Base-by-base conservation (phyloP, 768 basidiomycete genomes). In the Asterophora lycoperdoides region DNA sequence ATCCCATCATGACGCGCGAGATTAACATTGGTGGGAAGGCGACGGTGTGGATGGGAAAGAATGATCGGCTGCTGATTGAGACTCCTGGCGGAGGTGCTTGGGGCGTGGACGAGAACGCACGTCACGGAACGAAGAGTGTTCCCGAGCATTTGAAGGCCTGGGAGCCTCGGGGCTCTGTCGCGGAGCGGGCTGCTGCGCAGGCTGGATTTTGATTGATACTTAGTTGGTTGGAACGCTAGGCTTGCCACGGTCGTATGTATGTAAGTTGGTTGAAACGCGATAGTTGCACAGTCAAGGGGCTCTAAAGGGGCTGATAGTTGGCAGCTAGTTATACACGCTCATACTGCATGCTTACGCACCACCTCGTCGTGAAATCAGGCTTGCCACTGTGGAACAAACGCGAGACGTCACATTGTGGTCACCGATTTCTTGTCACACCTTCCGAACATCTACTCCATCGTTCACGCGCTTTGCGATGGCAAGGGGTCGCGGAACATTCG, bases 1-100 rank as follows among this genome's bases (percentile, higher is more conserved):
- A 59, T 11, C 62, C 59, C 14, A 54, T 59, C 11, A 62, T 59
- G 32, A 64, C 68, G 10, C 75, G 89, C 17, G 70, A 78, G 29
- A 86, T 95, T 58, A 94, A 93, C 64, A 83, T 96, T 36, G 93
- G 93, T 7, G 89, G 91, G 8, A 93, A 94, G 64, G 89, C 84
- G 38, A 87, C 86, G 1, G 77, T 93, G 41, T 80, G 78, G 71
- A 93, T 94, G 86, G 89, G 89, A 32, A 88, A 90, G 58, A 88
- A 91, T 5, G 93, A 96, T 61, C 72, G 75, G 42, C 63, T 96
- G 51, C 56, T 85, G 49, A 81, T 95, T 41, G 83, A 93, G 68
- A 94, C 93, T 0, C 93, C 93, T 0, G 93, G 93, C 1, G 93
- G 86, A 8, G 93, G 93, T 6, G 93, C 83, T 2, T 95, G 88